Evolutionary conservation across 768 basidiomycete species (phyloP).

Genomic region (Leccinum incarnatum): DNA sequence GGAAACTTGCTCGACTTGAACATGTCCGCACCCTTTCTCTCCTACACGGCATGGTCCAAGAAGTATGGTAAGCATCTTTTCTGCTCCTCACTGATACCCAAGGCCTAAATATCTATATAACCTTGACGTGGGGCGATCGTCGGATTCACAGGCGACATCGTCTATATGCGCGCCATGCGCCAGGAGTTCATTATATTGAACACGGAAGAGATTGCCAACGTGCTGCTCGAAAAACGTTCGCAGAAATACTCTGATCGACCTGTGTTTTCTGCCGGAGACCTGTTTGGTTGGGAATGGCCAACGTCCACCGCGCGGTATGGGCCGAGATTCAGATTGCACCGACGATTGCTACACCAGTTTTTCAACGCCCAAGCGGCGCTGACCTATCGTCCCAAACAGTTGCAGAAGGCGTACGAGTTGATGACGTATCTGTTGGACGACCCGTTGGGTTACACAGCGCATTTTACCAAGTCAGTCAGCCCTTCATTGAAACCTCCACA

Average conservation of each 20-base stretch:
- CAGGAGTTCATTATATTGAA: neutral
- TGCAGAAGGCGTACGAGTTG: neutral
- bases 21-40: neutral
- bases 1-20: neutral
- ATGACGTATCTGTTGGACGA: constrained; percentile 7
- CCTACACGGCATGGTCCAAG: neutral
- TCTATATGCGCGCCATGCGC: neutral
- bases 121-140: neutral
- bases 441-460: constrained; percentile 1
- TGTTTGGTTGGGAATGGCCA: constrained; percentile 19
- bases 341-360: constrained; percentile 21
- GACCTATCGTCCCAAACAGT: neutral
- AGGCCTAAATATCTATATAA: neutral
- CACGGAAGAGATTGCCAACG: neutral
- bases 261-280: neutral
- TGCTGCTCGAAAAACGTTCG: neutral
- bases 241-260: neutral
- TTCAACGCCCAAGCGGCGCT: constrained; percentile 8
- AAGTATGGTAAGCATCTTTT: neutral
- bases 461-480: constrained; percentile 1
- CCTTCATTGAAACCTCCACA: neutral
- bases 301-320: constrained; percentile 19
- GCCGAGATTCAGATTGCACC: neutral
- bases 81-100: neutral
- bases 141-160: neutral